Conservation (phyloP, 164 flowering plant species). For the Magnolia officinalis region DNA sequence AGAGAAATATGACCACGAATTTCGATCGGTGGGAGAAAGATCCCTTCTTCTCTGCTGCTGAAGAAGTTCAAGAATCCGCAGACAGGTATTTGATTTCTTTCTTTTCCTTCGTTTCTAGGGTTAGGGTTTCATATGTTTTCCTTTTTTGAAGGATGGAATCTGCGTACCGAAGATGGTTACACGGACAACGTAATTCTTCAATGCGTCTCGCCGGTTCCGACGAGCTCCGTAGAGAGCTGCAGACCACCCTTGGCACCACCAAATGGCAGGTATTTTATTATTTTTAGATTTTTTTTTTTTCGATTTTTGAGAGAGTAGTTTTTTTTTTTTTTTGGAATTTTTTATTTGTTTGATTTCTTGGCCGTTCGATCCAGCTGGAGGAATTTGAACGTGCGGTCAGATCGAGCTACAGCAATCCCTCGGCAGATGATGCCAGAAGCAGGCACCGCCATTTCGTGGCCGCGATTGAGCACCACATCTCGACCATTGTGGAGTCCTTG, state of each 20-base stretch:
- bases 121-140: conserved; percentile 10
- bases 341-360: not conserved
- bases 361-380: conserved; percentile 56
- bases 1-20: conserved; percentile 47
- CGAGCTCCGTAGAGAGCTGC: conserved; percentile 65
- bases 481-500: conserved; percentile 47
- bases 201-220: conserved; percentile 19
- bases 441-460: conserved; percentile 70
- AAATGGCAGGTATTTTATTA: conserved; percentile 81
- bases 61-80: conserved; percentile 88
- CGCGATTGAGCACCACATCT: conserved; percentile 58
- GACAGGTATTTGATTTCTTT: conserved; percentile 53
- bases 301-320: not conserved
- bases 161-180: conserved; percentile 79
- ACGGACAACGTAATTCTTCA: conserved; percentile 36
- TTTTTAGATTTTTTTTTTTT: conserved; percentile 3
- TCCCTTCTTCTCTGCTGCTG: conserved; percentile 87
- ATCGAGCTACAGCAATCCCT: conserved; percentile 39
- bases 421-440: conserved; percentile 51
- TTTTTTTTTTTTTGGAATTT: not conserved
- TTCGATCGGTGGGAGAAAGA: conserved; percentile 94
- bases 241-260: conserved; percentile 76
- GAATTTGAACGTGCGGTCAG: conserved; percentile 76
- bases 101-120: not conserved
- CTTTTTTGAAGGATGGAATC: conserved; percentile 80